These are phyloP conservation scores for Ophiostoma ulmi DNA, from an alignment of 2,329 filamentous ascomycete species.

Conservation along the genomic window DNA sequence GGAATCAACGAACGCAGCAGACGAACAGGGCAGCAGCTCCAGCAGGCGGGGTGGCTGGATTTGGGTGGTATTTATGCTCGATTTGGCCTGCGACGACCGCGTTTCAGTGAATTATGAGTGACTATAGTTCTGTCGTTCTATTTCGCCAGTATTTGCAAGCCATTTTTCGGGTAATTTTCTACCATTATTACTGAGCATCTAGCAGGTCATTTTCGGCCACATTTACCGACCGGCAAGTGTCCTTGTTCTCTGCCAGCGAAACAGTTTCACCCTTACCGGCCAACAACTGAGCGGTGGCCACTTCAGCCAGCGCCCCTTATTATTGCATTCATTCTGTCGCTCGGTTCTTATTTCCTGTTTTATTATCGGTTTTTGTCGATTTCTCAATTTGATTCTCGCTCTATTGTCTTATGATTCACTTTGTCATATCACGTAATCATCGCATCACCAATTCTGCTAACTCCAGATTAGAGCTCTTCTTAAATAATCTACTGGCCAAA, in stretches of 20 bases:
- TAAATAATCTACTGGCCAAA: background rate
- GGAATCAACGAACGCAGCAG: background rate
- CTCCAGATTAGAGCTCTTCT: no score
- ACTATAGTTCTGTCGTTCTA: background rate
- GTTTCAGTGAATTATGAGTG: background rate
- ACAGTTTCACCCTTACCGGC: slow-evolving; percentile 3
- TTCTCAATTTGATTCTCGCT: background rate
- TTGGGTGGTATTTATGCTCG: slow-evolving; percentile 17
- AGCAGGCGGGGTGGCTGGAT: slow-evolving; percentile 19
- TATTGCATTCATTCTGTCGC: background rate
- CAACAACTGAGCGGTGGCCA: background rate
- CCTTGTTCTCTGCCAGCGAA: slow-evolving; percentile 6
- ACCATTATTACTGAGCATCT: background rate
- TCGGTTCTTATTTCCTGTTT: background rate
- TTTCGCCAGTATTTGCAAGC: background rate
- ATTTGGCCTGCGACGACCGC: slow-evolving; percentile 10
- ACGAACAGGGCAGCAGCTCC: background rate
- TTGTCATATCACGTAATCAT: background rate
- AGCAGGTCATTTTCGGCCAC: background rate
- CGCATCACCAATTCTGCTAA: no score
- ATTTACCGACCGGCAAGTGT: background rate
- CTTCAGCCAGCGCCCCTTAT: background rate
- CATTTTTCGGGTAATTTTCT: background rate
- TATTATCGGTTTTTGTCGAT: background rate
- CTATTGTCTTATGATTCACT: background rate